Evolutionary conservation across 768 basidiomycete genomes (phyloP).

Genomic region (Tylopilus plumbeoviolaceoides): DNA sequence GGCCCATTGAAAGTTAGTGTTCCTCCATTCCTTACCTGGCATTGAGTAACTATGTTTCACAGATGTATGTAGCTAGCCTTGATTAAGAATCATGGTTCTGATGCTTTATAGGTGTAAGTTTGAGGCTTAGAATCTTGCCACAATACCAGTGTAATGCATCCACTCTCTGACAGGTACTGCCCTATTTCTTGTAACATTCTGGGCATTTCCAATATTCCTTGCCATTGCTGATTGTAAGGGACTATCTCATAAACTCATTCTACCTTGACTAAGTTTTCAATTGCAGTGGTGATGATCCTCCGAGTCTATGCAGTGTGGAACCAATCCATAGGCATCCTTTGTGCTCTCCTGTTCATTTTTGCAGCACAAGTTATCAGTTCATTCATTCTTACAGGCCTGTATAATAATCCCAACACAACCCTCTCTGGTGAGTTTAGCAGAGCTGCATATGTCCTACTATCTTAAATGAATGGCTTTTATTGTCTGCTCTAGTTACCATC

Average conservation of each 20-base stretch:
- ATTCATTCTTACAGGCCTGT: background rate
- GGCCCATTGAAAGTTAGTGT: background rate
- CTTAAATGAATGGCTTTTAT: background rate
- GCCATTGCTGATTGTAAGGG: constrained; percentile 5
- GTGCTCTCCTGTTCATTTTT: background rate
- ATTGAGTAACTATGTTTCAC: background rate
- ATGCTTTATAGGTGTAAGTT: constrained; percentile 4
- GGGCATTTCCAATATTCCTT: constrained; percentile 1
- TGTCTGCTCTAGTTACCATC: background rate
- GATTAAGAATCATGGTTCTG: background rate
- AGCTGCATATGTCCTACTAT: background rate
- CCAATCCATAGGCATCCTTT: background rate
- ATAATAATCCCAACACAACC: background rate
- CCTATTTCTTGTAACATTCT: background rate
- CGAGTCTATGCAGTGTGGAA: background rate
- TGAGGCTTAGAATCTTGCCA: accelerated
- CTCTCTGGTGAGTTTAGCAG: background rate
- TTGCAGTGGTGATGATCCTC: background rate
- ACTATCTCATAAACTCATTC: too few species aligned
- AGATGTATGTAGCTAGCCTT: background rate
- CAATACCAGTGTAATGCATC: background rate
- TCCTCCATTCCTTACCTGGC: too few species aligned
- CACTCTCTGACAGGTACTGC: background rate
- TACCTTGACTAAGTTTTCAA: background rate
- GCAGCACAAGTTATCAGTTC: background rate